Base-by-base conservation (phyloP, 305 asterid genomes). In the Rubia peregrina region DNA sequence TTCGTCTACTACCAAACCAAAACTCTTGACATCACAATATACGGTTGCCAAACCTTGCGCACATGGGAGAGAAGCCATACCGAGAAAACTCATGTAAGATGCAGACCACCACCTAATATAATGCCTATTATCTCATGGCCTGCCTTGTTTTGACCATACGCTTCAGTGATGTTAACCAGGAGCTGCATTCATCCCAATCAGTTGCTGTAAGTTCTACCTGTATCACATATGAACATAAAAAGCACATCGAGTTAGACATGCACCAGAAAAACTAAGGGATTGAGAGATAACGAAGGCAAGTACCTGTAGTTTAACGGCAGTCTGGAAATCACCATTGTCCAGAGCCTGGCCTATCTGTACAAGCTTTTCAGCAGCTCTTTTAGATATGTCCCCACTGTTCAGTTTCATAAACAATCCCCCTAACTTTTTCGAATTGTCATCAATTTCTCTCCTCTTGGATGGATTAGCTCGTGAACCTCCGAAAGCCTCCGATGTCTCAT, bases 101-200 rank as follows among this genome's bases (percentile, higher is more conserved):
- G 73, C 66, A 70, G 71, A 13, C 64, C 71, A 44, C 60, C 12
- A 33, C 22, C 68, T 40, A 73, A 64, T 26, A n/a, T n/a, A 67
- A 57, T 64, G 36, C 71, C 57, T 48, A 10, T 11, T 55, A 94
- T 89, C 97, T 83, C 46, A 88, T 82, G 80, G 82, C 88, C 86
- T 91, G 97, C 78, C 97, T 86, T 46, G 90, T 83, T 82, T 95
- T 95, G 82, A 91, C 87, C 98, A 95, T 91, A 73, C 99, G 87
- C 80, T 95, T 95, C 65, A 95, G 91, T 19, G 98, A 85, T 71
- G 92, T 86, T 76, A 91, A 78, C 98, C 99, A 95, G 85, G 90
- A 87, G 87, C 88, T 87, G 86, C 99, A 95, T 79, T 94, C 99
- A 24, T 94, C 99, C 99, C 99, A 94, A 67, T 94, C 99, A 72